Conservation (phyloP, 2,329 filamentous ascomycete species). For the Alternaria conjuncta region DNA sequence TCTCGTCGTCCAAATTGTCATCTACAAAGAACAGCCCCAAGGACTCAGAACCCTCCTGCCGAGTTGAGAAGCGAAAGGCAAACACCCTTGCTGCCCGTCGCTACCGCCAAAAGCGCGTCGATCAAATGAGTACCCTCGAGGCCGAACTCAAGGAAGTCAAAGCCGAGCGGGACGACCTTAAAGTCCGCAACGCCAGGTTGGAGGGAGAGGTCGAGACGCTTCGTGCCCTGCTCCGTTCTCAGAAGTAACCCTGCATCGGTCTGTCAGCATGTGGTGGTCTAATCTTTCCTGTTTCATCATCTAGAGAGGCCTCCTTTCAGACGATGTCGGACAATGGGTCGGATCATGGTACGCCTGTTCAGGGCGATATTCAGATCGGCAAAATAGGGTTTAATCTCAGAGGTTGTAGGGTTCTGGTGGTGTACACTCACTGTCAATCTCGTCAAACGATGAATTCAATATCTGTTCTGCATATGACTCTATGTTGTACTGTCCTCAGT, state of each 20-base stretch:
- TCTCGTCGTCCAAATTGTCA: constrained; percentile 30
- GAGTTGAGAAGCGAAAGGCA: constrained; percentile 64
- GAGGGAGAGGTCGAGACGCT: constrained; percentile 71
- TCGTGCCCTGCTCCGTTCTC: constrained; percentile 57
- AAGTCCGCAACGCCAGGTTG: constrained; percentile 66
- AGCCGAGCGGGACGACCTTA: constrained; percentile 68
- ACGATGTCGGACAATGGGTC: constrained; percentile 38
- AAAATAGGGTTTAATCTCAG: constrained; percentile 38
- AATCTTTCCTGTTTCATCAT: constrained; percentile 3
- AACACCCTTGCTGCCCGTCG: constrained; percentile 76
- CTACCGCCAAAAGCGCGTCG: constrained; percentile 73
- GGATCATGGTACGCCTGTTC: constrained; percentile 30
- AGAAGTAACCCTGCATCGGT: constrained; percentile 27
- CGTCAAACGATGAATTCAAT: constrained; percentile 6
- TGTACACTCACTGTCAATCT: constrained; percentile 17
- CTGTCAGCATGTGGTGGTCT: constrained; percentile 20
- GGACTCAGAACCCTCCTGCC: constrained; percentile 32
- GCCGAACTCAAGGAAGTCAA: constrained; percentile 64
- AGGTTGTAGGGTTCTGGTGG: background rate
- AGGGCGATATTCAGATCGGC: constrained; percentile 37
- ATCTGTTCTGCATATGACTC: constrained; percentile 5
- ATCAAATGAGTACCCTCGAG: constrained; percentile 69
- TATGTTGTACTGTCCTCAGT: background rate
- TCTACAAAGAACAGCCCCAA: constrained; percentile 29
- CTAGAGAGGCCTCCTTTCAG: constrained; percentile 26